Evolutionary conservation across 2,329 filamentous ascomycete species (phyloP), one percentile per base, ranked within the genome.

Genomic region (Talaromyces sp.): DNA sequence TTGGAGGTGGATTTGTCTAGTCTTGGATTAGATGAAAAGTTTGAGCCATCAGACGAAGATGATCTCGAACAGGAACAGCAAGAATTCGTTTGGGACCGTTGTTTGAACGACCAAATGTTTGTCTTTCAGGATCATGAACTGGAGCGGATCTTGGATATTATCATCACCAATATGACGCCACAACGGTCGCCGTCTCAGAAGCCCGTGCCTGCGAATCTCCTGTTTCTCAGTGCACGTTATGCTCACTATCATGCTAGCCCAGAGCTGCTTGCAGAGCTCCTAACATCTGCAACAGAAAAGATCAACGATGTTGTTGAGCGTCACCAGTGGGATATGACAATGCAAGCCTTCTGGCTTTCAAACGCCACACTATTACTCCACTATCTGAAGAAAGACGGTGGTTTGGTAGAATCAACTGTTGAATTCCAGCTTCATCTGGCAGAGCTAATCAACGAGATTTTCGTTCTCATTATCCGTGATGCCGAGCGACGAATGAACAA

Each of bases 291-390:
- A 33, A 96, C 96, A 83, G 91, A 96, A 67, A 94, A 93, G 73
- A 97, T 99, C 65, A 97, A 97, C 68, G 88, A 91, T 44, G 91
- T 97, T 27, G 91, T 99, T n/a, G 94, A 97, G 73, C 84, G 84
- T 56, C 87, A 93, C 67, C 94, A 99, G 69, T 97, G 94, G 94
- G 94, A 99, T 69, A 99, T 99, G 94, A 99, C 94, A 0, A 96
- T 99, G 61, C 79, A 99, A 33, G 94, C 94, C 2, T 99, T 99
- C 69, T 99, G 94, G 94, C 91, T 97, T 66, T 97, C 94, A 1
- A 99, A 99, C 71, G 91, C 91, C 8, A 99, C 94, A 0, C 77
- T 99, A 35, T 77, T 99, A n/a, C 78, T 97, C 48, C 93, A 99
- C 72, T 99, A 99, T 69, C 79, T 99, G 49, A 97, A 96, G 71